phyloP scores from a whole-genome alignment of 177 flowering plant genomes.

The Vitis hybrid region DNA sequence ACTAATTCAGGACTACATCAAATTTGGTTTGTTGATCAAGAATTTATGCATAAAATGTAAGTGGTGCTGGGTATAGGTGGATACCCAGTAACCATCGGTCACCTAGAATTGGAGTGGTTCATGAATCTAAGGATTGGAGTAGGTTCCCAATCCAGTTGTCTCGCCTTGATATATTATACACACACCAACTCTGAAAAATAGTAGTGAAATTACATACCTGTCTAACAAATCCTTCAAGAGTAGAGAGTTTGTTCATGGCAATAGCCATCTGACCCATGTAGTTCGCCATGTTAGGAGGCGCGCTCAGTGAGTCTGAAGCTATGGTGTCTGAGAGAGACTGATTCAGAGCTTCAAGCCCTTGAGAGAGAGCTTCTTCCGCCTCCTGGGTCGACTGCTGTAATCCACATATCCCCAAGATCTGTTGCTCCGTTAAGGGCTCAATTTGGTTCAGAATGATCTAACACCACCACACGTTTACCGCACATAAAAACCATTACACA shows the following conservation, averaged over 20 bases:
- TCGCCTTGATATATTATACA: too few species aligned
- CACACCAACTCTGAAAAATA: too few species aligned
- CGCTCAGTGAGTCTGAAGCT: slow-evolving; percentile 65
- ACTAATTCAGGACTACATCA: too few species aligned
- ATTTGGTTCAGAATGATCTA: slow-evolving; percentile 70
- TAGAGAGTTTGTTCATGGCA: slow-evolving; percentile 91
- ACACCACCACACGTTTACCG: background rate
- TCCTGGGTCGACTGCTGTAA: slow-evolving; percentile 89
- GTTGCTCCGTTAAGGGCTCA: slow-evolving; percentile 88
- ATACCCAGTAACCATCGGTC: slow-evolving; percentile 8
- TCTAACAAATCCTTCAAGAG: slow-evolving; percentile 83
- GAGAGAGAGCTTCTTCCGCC: slow-evolving; percentile 85
- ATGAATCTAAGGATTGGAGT: slow-evolving; percentile 4
- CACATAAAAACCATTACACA: background rate
- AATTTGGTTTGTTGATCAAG: too few species aligned
- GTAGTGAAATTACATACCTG: slow-evolving; percentile 53
- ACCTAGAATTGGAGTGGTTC: slow-evolving; percentile 17
- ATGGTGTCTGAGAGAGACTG: slow-evolving; percentile 79
- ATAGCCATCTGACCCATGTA: slow-evolving; percentile 96
- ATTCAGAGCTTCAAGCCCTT: slow-evolving; percentile 76
- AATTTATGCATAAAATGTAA: background rate
- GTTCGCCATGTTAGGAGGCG: slow-evolving; percentile 75
- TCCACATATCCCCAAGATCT: slow-evolving; percentile 73
- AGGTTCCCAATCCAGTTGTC: slow-evolving; percentile 5
- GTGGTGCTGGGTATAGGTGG: background rate